Evolutionary conservation across 2,329 filamentous ascomycete species (phyloP).

Genomic region (Fusarium nanum): DNA sequence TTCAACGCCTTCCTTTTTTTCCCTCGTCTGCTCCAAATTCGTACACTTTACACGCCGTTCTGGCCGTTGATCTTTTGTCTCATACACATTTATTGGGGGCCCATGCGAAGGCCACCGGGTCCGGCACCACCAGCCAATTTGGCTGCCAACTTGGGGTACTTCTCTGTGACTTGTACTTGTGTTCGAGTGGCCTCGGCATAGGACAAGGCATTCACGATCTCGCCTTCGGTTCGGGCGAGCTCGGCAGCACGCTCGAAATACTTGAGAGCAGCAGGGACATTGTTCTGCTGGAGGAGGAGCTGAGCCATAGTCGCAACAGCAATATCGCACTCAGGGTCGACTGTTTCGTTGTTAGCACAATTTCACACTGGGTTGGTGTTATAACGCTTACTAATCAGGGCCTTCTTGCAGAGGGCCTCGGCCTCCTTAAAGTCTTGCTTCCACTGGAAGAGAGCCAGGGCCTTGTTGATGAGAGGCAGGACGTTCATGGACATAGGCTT

Average conservation of each 20-base stretch:
- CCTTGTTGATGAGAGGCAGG: conserved; percentile 97
- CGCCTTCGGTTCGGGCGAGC: conserved; percentile 91
- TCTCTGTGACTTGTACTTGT: conserved; percentile 90
- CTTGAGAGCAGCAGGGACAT: conserved; percentile 92
- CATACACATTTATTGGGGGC: conserved; percentile 47
- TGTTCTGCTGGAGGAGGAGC: conserved; percentile 95
- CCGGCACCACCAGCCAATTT: conserved; percentile 65
- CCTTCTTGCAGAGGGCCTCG: conserved; percentile 96
- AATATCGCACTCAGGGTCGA: conserved; percentile 98
- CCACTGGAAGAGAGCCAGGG: conserved; percentile 96
- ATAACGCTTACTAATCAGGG: conserved; percentile 83
- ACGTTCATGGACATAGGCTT: conserved; percentile 98
- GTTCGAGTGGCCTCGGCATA: conserved; percentile 98
- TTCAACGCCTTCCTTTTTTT: conserved; percentile 37
- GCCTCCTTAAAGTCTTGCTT: conserved; percentile 96
- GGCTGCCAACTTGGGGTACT: conserved; percentile 82
- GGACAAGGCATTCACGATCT: conserved; percentile 95
- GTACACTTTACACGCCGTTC: conserved; percentile 47
- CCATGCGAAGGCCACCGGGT: conserved; percentile 53
- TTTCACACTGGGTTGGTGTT: neutral
- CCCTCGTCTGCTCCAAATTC: conserved; percentile 41
- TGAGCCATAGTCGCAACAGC: conserved; percentile 99
- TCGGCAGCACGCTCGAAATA: conserved; percentile 98
- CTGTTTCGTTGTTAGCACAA: conserved; percentile 63
- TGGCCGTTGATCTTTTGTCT: conserved; percentile 37